Conservation (phyloP, 345 rosid species). For the Aurinia saxatilis region DNA sequence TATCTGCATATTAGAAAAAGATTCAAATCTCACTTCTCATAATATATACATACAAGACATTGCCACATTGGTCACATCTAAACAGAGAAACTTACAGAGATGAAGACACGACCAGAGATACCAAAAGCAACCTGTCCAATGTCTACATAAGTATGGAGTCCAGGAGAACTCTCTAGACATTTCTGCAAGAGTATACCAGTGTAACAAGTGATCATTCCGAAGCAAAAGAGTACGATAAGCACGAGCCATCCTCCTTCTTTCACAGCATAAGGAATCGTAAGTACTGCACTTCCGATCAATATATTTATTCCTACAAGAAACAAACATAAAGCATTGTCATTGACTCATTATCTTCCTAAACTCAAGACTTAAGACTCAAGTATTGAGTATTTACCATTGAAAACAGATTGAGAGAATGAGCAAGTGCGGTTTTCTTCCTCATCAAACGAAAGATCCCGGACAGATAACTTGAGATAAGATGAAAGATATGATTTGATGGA, state of each 20-base stretch:
- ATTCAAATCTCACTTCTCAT: not conserved
- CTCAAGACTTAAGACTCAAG: no score
- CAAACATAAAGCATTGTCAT: no score
- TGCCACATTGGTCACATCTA: no score
- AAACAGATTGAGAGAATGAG: constrained; percentile 49
- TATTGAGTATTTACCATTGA: constrained; percentile 78
- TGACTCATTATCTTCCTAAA: no score
- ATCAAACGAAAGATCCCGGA: constrained; percentile 29
- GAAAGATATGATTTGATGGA: constrained; percentile 15
- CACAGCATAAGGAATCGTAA: constrained; percentile 65
- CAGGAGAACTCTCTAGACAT: constrained; percentile 70
- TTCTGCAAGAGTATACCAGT: constrained; percentile 58
- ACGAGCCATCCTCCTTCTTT: constrained; percentile 83
- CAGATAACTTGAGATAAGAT: constrained; percentile 25
- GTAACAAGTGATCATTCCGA: constrained; percentile 49
- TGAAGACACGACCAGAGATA: constrained; percentile 39
- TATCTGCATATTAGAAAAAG: constrained; percentile 42
- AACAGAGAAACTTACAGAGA: constrained; percentile 40
- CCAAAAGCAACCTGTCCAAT: constrained; percentile 92
- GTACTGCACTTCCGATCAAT: constrained; percentile 58
- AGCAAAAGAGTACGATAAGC: constrained; percentile 43
- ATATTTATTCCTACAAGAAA: constrained; percentile 69
- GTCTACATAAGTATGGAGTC: constrained; percentile 72
- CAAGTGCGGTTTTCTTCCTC: constrained; percentile 27
- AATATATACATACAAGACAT: no score